Percentiles rank a stretch among this genome's conserved stretches.
These are phyloP conservation scores for Fremontodendron californicum DNA, from an alignment of 345 rosid species.

Conservation along the genomic window DNA sequence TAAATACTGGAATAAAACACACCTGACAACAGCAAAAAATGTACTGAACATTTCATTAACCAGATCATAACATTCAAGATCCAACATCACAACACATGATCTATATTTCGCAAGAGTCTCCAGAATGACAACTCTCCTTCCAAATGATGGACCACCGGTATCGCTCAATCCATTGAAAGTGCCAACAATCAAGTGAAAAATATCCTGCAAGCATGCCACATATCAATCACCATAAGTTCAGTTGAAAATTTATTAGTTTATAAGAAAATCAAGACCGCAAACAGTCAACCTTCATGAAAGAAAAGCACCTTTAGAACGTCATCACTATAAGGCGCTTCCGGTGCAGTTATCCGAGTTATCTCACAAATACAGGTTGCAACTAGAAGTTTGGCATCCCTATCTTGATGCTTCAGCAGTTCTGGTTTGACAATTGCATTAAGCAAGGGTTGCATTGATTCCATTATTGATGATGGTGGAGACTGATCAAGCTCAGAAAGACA, in stretches of 20 bases:
- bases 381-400: constrained; percentile 87
- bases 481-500: constrained; percentile 89
- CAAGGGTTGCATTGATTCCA: constrained; percentile 80
- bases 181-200: constrained; percentile 77
- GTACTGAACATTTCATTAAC: constrained; percentile 88
- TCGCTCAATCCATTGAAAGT: constrained; percentile 83
- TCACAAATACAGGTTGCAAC: constrained; percentile 96
- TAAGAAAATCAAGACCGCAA: constrained; percentile 7
- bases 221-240: constrained; percentile 20
- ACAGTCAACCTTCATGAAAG: constrained; percentile 9
- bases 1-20: constrained; percentile 25
- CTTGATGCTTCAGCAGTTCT: constrained; percentile 82
- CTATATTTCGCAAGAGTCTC: constrained; percentile 94
- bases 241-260: not conserved
- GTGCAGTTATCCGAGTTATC: constrained; percentile 96
- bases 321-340: constrained; percentile 91
- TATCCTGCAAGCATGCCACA: constrained; percentile 53
- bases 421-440: constrained; percentile 75
- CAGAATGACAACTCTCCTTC: constrained; percentile 84
- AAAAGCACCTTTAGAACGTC: constrained; percentile 69
- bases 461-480: constrained; percentile 58
- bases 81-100: constrained; percentile 97
- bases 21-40: constrained; percentile 90
- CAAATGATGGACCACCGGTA: constrained; percentile 80
- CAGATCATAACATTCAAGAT: constrained; percentile 92